phyloP scores from a whole-genome alignment of 495 filamentous ascomycete genomes.

The Choiromyces venosus region DNA sequence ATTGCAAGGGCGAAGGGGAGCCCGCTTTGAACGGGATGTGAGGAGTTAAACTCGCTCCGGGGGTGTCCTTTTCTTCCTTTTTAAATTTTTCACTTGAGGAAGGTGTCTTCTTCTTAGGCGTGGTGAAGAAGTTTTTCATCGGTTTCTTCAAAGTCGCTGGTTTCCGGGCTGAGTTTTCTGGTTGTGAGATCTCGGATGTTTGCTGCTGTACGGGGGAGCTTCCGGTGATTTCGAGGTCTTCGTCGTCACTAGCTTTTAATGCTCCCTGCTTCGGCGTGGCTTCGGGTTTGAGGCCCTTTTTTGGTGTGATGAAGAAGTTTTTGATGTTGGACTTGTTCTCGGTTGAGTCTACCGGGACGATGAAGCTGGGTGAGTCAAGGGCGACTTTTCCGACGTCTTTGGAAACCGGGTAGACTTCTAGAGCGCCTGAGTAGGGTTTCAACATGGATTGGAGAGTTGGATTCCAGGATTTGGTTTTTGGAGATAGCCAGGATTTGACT shows the following conservation, averaged over 20 bases:
- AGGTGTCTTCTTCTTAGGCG: constrained; percentile 1
- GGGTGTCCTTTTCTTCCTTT: constrained; percentile 10
- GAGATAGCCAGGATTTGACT: constrained; percentile 76
- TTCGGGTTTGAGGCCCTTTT: constrained; percentile 38
- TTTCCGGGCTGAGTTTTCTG: constrained; percentile 6
- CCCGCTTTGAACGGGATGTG: not conserved
- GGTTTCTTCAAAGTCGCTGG: not conserved
- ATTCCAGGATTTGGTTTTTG: constrained; percentile 63
- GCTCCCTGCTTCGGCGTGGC: constrained; percentile 40
- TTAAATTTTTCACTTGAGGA: not conserved
- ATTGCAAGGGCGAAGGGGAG: not conserved
- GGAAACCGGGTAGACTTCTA: constrained; percentile 79
- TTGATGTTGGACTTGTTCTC: constrained; percentile 89
- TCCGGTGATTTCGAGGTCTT: not conserved
- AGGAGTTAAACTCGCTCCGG: not conserved
- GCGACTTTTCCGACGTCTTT: constrained; percentile 93
- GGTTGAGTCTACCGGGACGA: constrained; percentile 71
- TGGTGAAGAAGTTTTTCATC: not conserved
- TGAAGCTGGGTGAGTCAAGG: constrained; percentile 78
- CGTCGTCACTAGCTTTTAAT: not conserved
- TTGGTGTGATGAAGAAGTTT: constrained; percentile 69
- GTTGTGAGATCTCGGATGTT: not conserved
- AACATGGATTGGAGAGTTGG: constrained; percentile 69
- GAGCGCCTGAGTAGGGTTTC: constrained; percentile 68
- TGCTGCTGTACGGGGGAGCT: not conserved